Evolutionary conservation across 495 filamentous ascomycete genomes (phyloP), one percentile per base, ranked within the genome.

Genomic region (Penicillium maclennaniae): DNA sequence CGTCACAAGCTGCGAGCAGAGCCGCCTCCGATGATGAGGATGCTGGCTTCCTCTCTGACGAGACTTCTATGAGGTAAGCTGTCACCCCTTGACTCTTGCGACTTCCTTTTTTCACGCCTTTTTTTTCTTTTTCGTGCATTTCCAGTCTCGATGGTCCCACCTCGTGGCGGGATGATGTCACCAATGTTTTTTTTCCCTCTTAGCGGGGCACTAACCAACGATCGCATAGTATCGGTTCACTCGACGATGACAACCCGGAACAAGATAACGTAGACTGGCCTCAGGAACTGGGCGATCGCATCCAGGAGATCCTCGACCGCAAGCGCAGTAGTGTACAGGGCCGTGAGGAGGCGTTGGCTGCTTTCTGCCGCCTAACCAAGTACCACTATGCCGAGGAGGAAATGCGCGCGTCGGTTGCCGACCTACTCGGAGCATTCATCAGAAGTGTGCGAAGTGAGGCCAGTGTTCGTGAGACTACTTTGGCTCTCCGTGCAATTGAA

Each of bases 311-410:
- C 19, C 72, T 89, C 20, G 89, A 96, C 58, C 84, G 90, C 57
- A 98, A 96, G 76, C 83, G 87, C 49, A 89, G 84, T 66, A 91
- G 85, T 51, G 79, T 80, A n/a, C 82, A 89, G 57, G 86, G 88
- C 14, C 83, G 92, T 27, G 92, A 95, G 62, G 79, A 83, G 45
- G 82, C 83, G 19, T 75, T 95, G 46, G 73, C 75, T 15, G 79
- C 77, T 28, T 97, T 90, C 67, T 79, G 79, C 20, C 83, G 87
- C 47, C 75, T 92, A 19, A 71, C 92, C 34, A 89, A 84, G 55
- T 81, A 83, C 46, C 87, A 88, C 57, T 92, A 85, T 62, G 81
- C 83, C 0, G 76, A 81, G 27, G 83, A 87, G 17, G 83, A 88
- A 49, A 81, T 95, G 14, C 69, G 81, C 31, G 59, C 61, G 17